phyloP scores from a whole-genome alignment of 1,284 basidiomycete genomes.

The Exobasidium rhododendri region DNA sequence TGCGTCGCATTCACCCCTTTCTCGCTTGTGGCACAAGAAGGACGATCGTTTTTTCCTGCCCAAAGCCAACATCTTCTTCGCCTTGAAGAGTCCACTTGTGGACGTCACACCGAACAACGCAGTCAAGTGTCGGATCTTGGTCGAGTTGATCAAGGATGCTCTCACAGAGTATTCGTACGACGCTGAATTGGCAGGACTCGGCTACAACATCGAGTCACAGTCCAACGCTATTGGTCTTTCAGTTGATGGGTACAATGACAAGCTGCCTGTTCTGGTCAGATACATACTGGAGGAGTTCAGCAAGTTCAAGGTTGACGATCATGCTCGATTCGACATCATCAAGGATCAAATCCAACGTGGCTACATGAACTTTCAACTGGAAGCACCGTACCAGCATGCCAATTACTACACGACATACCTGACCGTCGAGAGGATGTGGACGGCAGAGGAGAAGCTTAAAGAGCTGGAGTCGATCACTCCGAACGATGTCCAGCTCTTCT shows the following conservation, averaged over 20 bases:
- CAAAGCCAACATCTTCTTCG: conserved; percentile 52
- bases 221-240: conserved; percentile 69
- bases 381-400: conserved; percentile 77
- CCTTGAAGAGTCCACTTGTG: conserved; percentile 51
- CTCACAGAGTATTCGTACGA: conserved; percentile 89
- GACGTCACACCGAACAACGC: conserved; percentile 52
- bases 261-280: conserved; percentile 73
- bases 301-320: conserved; percentile 66
- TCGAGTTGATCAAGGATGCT: conserved; percentile 81
- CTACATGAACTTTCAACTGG: conserved; percentile 73
- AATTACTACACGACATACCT: conserved; percentile 75
- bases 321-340: conserved; percentile 75
- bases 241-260: conserved; percentile 89
- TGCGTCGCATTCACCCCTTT: conserved; percentile 35
- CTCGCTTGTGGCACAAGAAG: conserved; percentile 53
- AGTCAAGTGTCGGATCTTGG: conserved; percentile 66
- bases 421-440: conserved; percentile 72
- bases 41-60: conserved; percentile 54
- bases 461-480: conserved; percentile 72
- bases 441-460: conserved; percentile 72
- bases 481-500: conserved; percentile 71
- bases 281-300: conserved; percentile 73
- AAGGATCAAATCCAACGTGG: conserved; percentile 68
- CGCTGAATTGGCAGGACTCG: conserved; percentile 84
- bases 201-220: conserved; percentile 70